These are phyloP conservation scores for Violaceomyces palustris DNA, from an alignment of 1,284 basidiomycete species.

Conservation along the genomic window DNA sequence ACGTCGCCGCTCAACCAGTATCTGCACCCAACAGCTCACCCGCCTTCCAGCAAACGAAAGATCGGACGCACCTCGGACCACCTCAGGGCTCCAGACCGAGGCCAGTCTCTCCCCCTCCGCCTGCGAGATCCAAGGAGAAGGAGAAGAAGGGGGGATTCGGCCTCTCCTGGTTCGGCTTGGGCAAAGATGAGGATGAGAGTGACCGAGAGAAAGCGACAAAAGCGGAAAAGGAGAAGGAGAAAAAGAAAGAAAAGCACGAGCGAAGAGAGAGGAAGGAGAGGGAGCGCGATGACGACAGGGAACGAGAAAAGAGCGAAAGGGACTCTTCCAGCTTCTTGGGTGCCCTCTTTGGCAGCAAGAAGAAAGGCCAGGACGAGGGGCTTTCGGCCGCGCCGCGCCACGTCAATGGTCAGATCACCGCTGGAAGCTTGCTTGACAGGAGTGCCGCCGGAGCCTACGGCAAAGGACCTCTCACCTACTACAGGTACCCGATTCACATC, in stretches of 20 bases:
- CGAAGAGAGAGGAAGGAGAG: constrained; percentile 28
- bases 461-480: constrained; percentile 56
- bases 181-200: constrained; percentile 41
- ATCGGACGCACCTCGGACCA: too few species aligned
- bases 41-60: too few species aligned
- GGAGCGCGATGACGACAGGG: constrained; percentile 4
- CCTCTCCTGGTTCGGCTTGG: constrained; percentile 47
- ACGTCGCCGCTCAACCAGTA: neutral
- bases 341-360: constrained; percentile 45
- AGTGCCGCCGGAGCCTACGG: constrained; percentile 15
- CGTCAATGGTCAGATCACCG: constrained; percentile 28
- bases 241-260: constrained; percentile 32
- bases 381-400: constrained; percentile 3
- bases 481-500: constrained; percentile 93
- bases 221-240: constrained; percentile 21
- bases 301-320: constrained; percentile 32
- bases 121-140: constrained; percentile 28
- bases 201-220: constrained; percentile 10
- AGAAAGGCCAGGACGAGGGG: constrained; percentile 26
- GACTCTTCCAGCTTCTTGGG: constrained; percentile 44
- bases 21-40: too few species aligned
- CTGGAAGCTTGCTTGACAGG: constrained; percentile 35
- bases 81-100: too few species aligned
- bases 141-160: constrained; percentile 45
- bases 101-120: constrained; percentile 1